These are phyloP conservation scores for Quercus phellos DNA, from an alignment of 331 rosid species.

Conservation along the genomic window DNA sequence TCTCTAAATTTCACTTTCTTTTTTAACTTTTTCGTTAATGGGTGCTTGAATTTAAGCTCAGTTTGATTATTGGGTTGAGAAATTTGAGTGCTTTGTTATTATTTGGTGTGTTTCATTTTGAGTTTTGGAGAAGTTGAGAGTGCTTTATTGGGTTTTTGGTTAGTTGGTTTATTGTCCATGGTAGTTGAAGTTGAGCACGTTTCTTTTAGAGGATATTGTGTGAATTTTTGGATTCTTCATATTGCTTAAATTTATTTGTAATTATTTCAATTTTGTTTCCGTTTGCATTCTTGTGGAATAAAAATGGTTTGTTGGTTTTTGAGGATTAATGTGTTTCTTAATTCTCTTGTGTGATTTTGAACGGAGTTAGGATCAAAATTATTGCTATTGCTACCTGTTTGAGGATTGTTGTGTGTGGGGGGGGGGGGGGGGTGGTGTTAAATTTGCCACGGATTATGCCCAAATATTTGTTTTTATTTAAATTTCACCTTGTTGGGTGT, in stretches of 20 bases:
- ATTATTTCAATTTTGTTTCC: background rate
- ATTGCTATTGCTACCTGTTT: too few species aligned
- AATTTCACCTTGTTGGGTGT: too few species aligned
- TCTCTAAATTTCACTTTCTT: background rate
- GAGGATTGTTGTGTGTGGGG: too few species aligned
- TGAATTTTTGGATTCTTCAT: background rate
- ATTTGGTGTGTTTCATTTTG: too few species aligned
- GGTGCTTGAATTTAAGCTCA: background rate
- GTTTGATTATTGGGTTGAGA: background rate
- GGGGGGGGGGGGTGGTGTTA: background rate
- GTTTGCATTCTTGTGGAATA: background rate
- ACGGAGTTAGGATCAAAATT: too few species aligned
- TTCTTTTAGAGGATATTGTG: constrained; percentile 10
- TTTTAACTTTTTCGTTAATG: background rate
- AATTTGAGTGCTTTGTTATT: background rate
- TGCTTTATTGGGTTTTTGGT: background rate
- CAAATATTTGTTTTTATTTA: too few species aligned
- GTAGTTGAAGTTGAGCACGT: background rate
- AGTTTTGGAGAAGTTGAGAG: background rate
- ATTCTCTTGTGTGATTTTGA: too few species aligned
- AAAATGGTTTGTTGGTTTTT: background rate
- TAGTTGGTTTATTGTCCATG: background rate
- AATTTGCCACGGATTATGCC: background rate
- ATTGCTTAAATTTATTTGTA: background rate
- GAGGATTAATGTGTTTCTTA: background rate